These are phyloP conservation scores for Russula emetica DNA, from an alignment of 768 basidiomycete species.

Conservation along the genomic window DNA sequence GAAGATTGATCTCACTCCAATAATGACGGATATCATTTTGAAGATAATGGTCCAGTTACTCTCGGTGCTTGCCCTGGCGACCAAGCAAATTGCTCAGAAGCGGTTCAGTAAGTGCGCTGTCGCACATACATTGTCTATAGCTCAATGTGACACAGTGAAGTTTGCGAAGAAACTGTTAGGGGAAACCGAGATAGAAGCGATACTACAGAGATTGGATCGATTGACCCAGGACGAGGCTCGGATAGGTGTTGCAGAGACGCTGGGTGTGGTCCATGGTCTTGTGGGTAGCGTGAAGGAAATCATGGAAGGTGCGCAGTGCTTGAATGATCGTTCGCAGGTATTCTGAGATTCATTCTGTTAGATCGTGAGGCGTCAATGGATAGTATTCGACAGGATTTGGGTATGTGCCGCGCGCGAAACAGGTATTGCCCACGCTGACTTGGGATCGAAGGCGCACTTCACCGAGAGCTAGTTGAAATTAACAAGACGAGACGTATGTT, in stretches of 20 bases:
- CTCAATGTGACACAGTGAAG: background rate
- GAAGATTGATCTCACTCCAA: background rate
- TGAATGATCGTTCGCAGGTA: background rate
- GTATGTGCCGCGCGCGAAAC: background rate
- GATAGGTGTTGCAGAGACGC: background rate
- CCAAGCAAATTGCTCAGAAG: background rate
- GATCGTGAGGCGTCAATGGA: background rate
- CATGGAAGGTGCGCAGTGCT: background rate
- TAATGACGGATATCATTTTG: background rate
- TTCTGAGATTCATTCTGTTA: background rate
- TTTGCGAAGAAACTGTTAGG: background rate
- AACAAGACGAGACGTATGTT: background rate
- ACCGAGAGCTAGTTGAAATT: background rate
- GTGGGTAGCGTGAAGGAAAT: background rate
- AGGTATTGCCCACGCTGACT: background rate
- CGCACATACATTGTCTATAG: background rate
- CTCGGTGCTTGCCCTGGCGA: background rate
- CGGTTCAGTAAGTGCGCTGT: background rate
- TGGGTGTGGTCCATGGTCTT: background rate
- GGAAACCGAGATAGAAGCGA: background rate
- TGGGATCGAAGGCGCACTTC: background rate
- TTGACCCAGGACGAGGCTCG: conserved; percentile 4
- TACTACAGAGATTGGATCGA: background rate
- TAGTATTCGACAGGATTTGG: background rate
- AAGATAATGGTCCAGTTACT: background rate